These are phyloP conservation scores for Blastobotrys muscicola DNA, from an alignment of 805 yeast species.

Conservation along the genomic window DNA sequence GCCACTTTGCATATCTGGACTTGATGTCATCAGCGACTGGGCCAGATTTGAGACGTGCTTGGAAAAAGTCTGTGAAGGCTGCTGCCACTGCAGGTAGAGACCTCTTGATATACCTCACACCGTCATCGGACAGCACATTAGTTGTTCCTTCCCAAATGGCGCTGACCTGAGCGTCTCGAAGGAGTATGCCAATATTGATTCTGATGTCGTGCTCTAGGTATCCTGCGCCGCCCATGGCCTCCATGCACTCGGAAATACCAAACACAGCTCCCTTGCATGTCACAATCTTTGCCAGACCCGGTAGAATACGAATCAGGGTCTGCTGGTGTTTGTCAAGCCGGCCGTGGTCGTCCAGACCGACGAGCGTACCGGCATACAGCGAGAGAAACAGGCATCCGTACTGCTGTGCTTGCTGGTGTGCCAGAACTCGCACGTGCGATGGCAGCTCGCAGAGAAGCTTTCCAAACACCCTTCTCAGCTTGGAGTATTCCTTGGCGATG, in stretches of 20 bases:
- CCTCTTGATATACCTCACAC: conserved; percentile 12
- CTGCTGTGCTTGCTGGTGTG: conserved; percentile 17
- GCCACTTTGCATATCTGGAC: no score
- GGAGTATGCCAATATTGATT: conserved; percentile 22
- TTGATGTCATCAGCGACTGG: no score
- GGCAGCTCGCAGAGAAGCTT: conserved; percentile 15
- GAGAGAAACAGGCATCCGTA: conserved; percentile 18
- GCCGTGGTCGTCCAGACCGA: conserved; percentile 20
- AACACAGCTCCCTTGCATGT: conserved; percentile 19
- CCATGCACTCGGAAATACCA: conserved; percentile 27
- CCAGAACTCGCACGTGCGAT: conserved; percentile 21
- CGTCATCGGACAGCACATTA: conserved; percentile 24
- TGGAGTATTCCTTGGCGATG: conserved; percentile 21
- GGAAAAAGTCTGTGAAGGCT: no score
- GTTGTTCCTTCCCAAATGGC: conserved; percentile 29
- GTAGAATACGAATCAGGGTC: conserved; percentile 18
- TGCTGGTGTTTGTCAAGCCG: conserved; percentile 10
- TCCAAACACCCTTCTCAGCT: conserved; percentile 22
- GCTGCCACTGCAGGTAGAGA: no score
- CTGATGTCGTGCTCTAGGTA: conserved; percentile 25
- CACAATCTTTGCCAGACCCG: conserved; percentile 23
- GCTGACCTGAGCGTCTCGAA: conserved; percentile 24
- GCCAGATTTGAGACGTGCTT: no score
- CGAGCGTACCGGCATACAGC: conserved; percentile 16
- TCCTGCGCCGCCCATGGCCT: conserved; percentile 26